phyloP scores from a whole-genome alignment of 768 basidiomycete species.

The Podaxis sp. region DNA sequence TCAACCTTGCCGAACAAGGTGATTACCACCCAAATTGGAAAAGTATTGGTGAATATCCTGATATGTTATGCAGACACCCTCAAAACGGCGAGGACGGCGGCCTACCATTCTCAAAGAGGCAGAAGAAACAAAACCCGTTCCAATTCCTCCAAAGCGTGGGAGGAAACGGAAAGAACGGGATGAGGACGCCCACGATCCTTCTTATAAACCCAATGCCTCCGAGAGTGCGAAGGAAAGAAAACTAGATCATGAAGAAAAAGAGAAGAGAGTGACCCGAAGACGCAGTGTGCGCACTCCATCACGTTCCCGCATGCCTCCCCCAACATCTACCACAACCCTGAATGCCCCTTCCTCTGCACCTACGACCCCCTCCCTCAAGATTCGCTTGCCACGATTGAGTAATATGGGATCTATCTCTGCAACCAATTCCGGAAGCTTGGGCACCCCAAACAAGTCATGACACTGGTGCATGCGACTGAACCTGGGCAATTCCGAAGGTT shows the following conservation, averaged over 20 bases:
- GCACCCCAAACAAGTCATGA: conserved; percentile 28
- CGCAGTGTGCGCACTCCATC: conserved; percentile 31
- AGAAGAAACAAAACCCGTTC: conserved; percentile 24
- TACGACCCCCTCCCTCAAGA: conserved; percentile 51
- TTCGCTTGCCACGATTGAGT: conserved; percentile 51
- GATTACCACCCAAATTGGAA: conserved; percentile 2
- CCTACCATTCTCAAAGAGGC: conserved; percentile 23
- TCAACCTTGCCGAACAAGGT: conserved; percentile 26
- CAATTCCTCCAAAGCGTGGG: conserved; percentile 31
- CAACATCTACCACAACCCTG: conserved; percentile 26
- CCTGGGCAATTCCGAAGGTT: not conserved
- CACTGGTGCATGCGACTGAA: not conserved
- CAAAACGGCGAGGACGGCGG: conserved; percentile 19
- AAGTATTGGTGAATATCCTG: not conserved
- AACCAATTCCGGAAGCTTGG: conserved; percentile 23
- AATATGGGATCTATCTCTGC: conserved; percentile 22
- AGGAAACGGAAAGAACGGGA: conserved; percentile 46
- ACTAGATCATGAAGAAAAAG: conserved; percentile 24
- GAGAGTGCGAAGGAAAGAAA: conserved; percentile 22
- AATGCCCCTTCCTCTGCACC: conserved; percentile 18
- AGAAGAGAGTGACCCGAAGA: conserved; percentile 28
- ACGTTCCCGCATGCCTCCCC: conserved; percentile 16
- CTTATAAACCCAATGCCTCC: conserved; percentile 3
- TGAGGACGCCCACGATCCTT: conserved; percentile 28
- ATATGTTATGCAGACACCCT: conserved; percentile 18